Evolutionary conservation across 768 basidiomycete species (phyloP), one percentile per base, ranked within the genome.

Genomic region (Pleurotus tuoliensis): DNA sequence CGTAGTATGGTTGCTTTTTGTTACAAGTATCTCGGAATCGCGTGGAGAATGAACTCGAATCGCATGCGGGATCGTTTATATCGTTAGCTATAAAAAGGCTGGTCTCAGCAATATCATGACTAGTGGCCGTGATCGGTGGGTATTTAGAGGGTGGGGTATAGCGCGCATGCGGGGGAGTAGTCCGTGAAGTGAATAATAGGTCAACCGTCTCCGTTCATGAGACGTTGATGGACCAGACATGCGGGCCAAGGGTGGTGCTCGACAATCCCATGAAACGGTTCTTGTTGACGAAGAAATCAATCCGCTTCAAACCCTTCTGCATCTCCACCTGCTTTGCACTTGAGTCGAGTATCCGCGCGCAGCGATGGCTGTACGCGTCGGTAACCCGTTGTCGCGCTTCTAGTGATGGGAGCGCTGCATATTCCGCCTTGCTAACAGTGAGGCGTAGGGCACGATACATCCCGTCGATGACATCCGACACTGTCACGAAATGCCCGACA

Each of bases 211-310:
- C 51, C 51, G 3, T 6, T 53, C 51, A 53, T 22, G 51, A 58
- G 55, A 71, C 61, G 52, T 66, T 53, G 30, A 76, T 60, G 54
- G 61, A 71, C 80, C 75, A 82, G 3, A 70, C 67, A 22, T 71
- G 67, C 5, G 72, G 70, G 2, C 68, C 61, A 47, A 64, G 65
- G 50, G 65, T 61, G 49, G 68, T 65, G 24, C 58, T 65, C 2
- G 69, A 72, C 37, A 82, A 56, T 22, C 81, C 81, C 63, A 64
- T 65, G 64, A 82, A 57, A 20, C 37, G 47, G 67, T 73, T 15
- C 65, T 68, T 39, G 67, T 73, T 48, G 71, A 65, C 47, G 24
- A 86, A 66, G 61, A 82, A 84, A 65, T 86, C 84, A 0, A 86
- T 73, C 49, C 81, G 67, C 65, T 78, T 82, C 16, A 84, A 61